Evolutionary conservation across 2,329 filamentous ascomycete genomes (phyloP), one percentile per base, ranked within the genome.

Genomic region (Fusarium sp.): DNA sequence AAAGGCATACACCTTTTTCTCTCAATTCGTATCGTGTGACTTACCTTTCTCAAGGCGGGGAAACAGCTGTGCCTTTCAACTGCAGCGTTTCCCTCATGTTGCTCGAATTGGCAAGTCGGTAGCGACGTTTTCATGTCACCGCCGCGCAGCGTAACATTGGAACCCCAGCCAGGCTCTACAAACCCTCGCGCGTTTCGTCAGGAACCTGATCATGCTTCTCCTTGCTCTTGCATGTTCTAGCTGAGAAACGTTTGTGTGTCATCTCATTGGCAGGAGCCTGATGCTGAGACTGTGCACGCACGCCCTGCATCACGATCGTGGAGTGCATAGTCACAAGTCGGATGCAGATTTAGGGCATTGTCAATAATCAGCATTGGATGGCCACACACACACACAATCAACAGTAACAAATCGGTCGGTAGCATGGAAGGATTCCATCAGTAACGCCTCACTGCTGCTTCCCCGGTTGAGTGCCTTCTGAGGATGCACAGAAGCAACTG

Each of bases 141-240:
- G 46, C 67, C 35, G 58, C 56, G 14, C 58, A 76, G 55, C 60
- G 72, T 77, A 67, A 68, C 75, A 74, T 77, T 61, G 36, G 65
- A 11, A 49, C 64, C 75, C 62, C 63, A 68, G 65, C 67, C 46
- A 33, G 44, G 56, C 61, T 56, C 22, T 42, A 56, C 16, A 31
- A 51, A n/a, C 66, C 38, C 58, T 67, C 51, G 40, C 62, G 29
- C 67, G 66, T 67, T 73, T 73, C 60, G 66, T 63, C 57, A 66
- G 42, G 72, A 67, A 72, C 62, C 61, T 65, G 60, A 61, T 66
- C 51, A 53, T 49, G 61, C 59, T 57, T 55, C 38, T 72, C 57
- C 36, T 58, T 12, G 64, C 62, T 64, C 72, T 75, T 72, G 62
- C 66, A 67, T 71, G 70, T 67, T 68, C 51, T 56, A 77, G 71